Conservation (phyloP, 345 rosid genomes). For the Sonneratia alba region DNA sequence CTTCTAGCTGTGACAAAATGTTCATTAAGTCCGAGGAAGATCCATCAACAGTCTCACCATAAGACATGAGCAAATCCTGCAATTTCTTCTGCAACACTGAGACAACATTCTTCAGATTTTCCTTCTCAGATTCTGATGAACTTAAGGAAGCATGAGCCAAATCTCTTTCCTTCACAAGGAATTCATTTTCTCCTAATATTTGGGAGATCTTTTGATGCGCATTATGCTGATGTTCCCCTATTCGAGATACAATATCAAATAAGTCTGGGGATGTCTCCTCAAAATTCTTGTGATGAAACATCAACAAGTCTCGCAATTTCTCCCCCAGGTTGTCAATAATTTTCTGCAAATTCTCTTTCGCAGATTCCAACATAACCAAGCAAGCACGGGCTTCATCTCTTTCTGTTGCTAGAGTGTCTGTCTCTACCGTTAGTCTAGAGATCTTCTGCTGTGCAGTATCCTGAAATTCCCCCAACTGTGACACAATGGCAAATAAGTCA, state of each 20-base stretch:
- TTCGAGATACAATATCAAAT: conserved; percentile 3
- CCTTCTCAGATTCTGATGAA: conserved; percentile 32
- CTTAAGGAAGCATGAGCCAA: conserved; percentile 3
- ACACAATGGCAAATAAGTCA: conserved; percentile 4
- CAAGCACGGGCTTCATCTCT: conserved; percentile 6
- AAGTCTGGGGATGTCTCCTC: conserved; percentile 1
- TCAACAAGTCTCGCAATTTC: neutral
- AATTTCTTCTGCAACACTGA: conserved; percentile 45
- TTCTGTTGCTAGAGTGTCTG: neutral
- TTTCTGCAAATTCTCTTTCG: conserved; percentile 6
- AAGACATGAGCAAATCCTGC: conserved; percentile 20
- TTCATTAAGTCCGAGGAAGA: conserved; percentile 28
- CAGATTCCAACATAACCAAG: neutral
- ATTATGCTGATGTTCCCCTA: conserved; percentile 3
- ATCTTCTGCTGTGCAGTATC: conserved; percentile 3
- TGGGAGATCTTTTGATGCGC: neutral
- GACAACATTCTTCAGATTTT: conserved; percentile 32
- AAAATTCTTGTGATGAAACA: neutral
- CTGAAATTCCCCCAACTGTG: neutral
- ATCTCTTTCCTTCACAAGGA: conserved; percentile 38
- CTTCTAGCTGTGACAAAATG: conserved; percentile 34
- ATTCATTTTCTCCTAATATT: conserved; percentile 30
- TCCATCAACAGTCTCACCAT: conserved; percentile 29
- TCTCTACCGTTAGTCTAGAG: conserved; percentile 4
- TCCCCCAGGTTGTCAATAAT: conserved; percentile 3